A percentile compares a stretch with the other conserved stretches of the same genome.
phyloP scores from a whole-genome alignment of 2,329 filamentous ascomycete species.

The Fusarium cyanostomum region DNA sequence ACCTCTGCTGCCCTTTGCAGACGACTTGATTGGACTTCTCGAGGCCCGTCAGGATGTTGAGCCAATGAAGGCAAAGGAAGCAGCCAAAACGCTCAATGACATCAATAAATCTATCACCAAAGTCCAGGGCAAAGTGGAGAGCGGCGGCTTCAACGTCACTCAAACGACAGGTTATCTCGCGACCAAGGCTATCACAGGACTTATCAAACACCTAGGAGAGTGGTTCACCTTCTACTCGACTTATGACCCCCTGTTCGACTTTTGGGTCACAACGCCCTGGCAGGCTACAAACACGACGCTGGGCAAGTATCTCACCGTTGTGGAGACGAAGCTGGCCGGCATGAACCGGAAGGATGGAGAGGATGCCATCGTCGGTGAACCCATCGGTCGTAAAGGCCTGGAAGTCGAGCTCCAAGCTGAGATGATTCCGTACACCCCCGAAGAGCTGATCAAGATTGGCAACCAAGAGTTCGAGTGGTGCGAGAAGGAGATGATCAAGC shows the following conservation, averaged over 20 bases:
- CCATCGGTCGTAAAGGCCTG: constrained; percentile 18
- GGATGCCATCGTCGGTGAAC: constrained; percentile 19
- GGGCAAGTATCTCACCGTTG: neutral
- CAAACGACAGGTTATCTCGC: constrained; percentile 27
- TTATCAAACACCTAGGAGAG: constrained; percentile 13
- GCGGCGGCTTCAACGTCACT: constrained; percentile 16
- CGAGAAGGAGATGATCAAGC: constrained; percentile 30
- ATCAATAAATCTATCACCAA: constrained; percentile 19
- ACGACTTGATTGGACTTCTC: constrained; percentile 15
- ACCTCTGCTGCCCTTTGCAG: neutral
- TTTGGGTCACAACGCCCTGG: constrained; percentile 32
- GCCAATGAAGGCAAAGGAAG: constrained; percentile 22
- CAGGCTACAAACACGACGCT: constrained; percentile 6
- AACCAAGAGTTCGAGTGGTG: constrained; percentile 33
- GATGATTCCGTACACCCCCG: constrained; percentile 26
- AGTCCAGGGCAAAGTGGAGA: constrained; percentile 17
- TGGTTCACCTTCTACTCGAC: constrained; percentile 31
- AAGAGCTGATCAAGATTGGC: constrained; percentile 25
- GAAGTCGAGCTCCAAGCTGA: constrained; percentile 29
- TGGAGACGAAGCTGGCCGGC: constrained; percentile 9
- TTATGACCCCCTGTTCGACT: constrained; percentile 27
- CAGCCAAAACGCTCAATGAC: constrained; percentile 12
- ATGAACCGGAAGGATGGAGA: constrained; percentile 21
- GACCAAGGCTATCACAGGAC: constrained; percentile 4
- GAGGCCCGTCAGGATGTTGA: constrained; percentile 30